Percentiles rank a stretch among this genome's conserved stretches.
phyloP scores from a whole-genome alignment of 2,329 filamentous ascomycete genomes.

The Nannizziopsis arthrosporioides region DNA sequence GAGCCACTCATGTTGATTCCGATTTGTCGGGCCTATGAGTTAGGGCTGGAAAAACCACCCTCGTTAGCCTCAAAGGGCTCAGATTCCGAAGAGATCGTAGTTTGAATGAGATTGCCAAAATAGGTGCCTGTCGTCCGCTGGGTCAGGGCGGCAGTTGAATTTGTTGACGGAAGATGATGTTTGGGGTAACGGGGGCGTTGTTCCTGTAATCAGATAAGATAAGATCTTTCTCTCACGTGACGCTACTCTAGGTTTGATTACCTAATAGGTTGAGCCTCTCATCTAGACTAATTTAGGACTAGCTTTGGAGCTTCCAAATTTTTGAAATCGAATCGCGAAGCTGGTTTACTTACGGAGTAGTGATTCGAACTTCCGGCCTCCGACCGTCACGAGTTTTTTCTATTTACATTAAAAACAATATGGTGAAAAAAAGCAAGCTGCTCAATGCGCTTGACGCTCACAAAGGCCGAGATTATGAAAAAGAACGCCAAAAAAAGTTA shows the following conservation, averaged over 20 bases:
- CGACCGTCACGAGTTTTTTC: background rate
- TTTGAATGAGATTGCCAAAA: no score
- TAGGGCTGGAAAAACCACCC: background rate
- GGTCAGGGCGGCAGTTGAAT: no score
- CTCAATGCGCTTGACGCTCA: conserved; percentile 47
- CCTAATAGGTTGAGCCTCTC: background rate
- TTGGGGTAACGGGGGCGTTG: no score
- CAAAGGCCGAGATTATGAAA: conserved; percentile 55
- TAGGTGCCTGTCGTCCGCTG: no score
- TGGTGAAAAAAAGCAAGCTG: conserved; percentile 48
- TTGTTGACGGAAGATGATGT: no score
- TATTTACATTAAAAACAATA: conserved; percentile 18
- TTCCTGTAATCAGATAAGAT: conserved; percentile 1
- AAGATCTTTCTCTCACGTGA: background rate
- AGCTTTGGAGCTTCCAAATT: conserved; percentile 9
- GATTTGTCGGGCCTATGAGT: background rate
- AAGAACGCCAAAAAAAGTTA: conserved; percentile 66
- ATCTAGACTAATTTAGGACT: background rate
- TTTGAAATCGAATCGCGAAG: conserved; percentile 7
- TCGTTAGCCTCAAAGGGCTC: no score
- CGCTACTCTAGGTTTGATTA: background rate
- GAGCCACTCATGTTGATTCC: conserved; percentile 4
- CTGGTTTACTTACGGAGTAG: background rate
- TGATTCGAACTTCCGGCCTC: background rate
- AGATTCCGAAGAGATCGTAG: no score